Evolutionary conservation across 108 stramenopile species (phyloP), one percentile per base, ranked within the genome.

Genomic region (Pseudonitzschia multistriata): DNA sequence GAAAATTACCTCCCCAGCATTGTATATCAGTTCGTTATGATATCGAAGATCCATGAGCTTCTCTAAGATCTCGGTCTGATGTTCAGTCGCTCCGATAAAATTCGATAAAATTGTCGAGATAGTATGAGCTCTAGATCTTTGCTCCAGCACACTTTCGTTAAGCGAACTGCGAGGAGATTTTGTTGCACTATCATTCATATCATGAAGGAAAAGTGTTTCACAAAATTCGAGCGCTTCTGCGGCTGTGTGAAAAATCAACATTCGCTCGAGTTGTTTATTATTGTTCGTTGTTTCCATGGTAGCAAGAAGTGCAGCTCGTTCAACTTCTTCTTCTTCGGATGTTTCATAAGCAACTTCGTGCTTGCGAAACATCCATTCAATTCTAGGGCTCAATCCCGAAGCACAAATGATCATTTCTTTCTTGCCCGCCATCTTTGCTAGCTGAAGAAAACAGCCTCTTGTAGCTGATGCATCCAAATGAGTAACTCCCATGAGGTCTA

Each of bases 331-430:
- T 59, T 94, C 90, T 47, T 72, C 71, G 4, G 74, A 76, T 15
- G 74, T 45, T 33, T 63, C 36, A 57, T 82, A 83, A 0, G 87
- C 84, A 48, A 85, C 92, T 54, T 81, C 76, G 59, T 93, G 92
- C 47, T 80, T 80, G 11, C 92, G 82, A 48, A 93, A 68, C 85
- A 90, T 89, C 88, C 92, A 93, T n/a, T 89, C 87, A 3, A 88
- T 86, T n/a, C 84, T 69, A 25, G 87, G 82, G 49, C 78, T 66
- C 2, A 78, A 80, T 25, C 92, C 83, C 15, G 86, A 72, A 5
- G 86, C 92, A 73, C 87, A 89, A 15, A 93, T 77, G 25, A 87
- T 53, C 33, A 93, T 87, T 0, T 77, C 76, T 50, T 79, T 70
- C 57, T 90, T 88, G 66, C 76, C 70, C 37, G 85, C 86, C 66